Evolutionary conservation across 2,329 filamentous ascomycete genomes (phyloP).

Genomic region (Onygenales sp.): DNA sequence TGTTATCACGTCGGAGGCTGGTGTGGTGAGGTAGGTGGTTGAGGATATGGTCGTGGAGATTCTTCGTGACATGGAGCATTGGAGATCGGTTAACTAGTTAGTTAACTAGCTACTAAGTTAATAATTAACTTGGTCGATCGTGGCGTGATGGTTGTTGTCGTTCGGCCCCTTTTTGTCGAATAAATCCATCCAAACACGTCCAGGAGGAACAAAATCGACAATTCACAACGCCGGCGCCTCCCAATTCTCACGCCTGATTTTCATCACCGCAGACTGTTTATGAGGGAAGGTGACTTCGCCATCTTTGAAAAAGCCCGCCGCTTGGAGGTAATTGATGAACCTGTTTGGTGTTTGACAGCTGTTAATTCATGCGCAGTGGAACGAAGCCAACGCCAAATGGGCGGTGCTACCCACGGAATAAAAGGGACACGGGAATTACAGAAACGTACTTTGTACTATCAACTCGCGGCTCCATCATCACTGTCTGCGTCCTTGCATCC

Average conservation of each 20-base stretch:
- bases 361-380: background rate
- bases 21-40: no score
- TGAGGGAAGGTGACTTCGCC: conserved; percentile 80
- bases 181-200: no score
- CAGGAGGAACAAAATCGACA: background rate
- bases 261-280: conserved; percentile 83
- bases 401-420: background rate
- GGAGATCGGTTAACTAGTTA: no score
- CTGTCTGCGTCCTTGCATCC: conserved; percentile 70
- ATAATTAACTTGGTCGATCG: no score
- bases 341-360: conserved; percentile 30
- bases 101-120: no score
- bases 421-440: background rate
- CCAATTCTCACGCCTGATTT: conserved; percentile 71
- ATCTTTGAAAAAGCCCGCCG: conserved; percentile 75
- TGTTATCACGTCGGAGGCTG: no score
- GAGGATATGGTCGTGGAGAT: no score
- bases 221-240: conserved; percentile 53
- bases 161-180: no score
- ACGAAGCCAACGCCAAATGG: background rate
- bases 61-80: no score
- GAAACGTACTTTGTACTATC: conserved; percentile 73
- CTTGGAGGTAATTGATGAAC: conserved; percentile 60
- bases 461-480: conserved; percentile 80
- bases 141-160: no score